These are phyloP conservation scores for Alternaria dauci DNA, from an alignment of 2,329 filamentous ascomycete genomes.

Conservation along the genomic window DNA sequence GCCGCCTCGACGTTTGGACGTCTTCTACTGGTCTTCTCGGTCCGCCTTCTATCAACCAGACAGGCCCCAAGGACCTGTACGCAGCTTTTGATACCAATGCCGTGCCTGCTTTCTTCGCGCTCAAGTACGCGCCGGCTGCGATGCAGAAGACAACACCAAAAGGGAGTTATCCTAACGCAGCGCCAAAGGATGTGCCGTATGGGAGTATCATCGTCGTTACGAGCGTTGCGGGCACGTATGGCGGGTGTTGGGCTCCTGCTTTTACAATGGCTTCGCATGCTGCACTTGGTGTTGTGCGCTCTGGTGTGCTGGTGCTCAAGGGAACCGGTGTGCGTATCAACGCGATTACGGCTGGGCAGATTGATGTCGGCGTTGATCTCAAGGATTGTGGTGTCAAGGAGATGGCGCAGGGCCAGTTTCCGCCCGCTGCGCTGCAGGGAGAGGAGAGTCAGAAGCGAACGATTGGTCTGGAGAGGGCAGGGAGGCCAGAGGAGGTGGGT, in stretches of 20 bases:
- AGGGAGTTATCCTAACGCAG: constrained; percentile 66
- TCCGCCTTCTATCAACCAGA: constrained; percentile 63
- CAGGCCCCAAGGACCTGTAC: constrained; percentile 64
- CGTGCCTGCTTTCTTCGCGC: constrained; percentile 69
- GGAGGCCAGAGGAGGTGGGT: constrained; percentile 66
- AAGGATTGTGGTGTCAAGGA: constrained; percentile 46
- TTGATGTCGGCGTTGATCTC: constrained; percentile 58
- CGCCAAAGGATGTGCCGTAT: constrained; percentile 67
- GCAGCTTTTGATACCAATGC: constrained; percentile 68
- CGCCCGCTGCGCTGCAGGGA: constrained; percentile 63
- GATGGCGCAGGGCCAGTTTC: constrained; percentile 64
- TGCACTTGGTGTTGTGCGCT: constrained; percentile 67
- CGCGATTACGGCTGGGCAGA: constrained; percentile 59
- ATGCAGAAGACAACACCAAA: constrained; percentile 68
- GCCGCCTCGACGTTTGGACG: constrained; percentile 65
- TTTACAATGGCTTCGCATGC: constrained; percentile 69
- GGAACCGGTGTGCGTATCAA: constrained; percentile 68
- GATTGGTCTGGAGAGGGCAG: constrained; percentile 67
- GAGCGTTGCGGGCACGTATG: constrained; percentile 65
- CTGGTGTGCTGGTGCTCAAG: constrained; percentile 66
- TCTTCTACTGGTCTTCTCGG: constrained; percentile 66
- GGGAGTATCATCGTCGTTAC: constrained; percentile 70
- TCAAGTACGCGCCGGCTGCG: constrained; percentile 70
- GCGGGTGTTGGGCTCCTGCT: constrained; percentile 67
- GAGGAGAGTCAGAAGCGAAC: constrained; percentile 58